These are phyloP conservation scores for Lichenothelia convexa DNA, from an alignment of 495 filamentous ascomycete species.

Conservation along the genomic window DNA sequence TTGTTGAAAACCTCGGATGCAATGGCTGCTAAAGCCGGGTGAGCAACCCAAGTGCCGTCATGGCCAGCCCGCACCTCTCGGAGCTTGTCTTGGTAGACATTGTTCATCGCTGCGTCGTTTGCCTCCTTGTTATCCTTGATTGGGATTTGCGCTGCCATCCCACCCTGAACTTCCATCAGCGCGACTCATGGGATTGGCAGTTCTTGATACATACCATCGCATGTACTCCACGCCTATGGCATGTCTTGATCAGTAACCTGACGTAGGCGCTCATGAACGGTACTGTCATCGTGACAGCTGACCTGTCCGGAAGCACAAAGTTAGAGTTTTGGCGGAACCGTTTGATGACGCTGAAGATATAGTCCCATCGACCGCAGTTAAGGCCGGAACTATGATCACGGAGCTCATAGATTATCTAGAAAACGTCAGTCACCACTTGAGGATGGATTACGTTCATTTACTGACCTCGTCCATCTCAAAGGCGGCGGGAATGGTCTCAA, in stretches of 20 bases:
- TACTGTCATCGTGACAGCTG: slow-evolving; percentile 88
- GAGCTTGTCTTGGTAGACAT: slow-evolving; percentile 86
- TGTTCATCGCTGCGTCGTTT: slow-evolving; percentile 89
- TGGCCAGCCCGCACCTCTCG: slow-evolving; percentile 90
- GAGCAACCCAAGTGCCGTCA: slow-evolving; percentile 94
- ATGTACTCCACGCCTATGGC: slow-evolving; percentile 86
- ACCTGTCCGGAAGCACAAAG: slow-evolving; percentile 87
- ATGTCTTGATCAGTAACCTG: slow-evolving; percentile 91
- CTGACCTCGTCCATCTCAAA: slow-evolving; percentile 94
- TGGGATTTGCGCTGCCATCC: slow-evolving; percentile 97
- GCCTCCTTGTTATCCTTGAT: slow-evolving; percentile 84
- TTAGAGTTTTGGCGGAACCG: slow-evolving; percentile 89
- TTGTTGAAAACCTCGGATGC: slow-evolving; percentile 93
- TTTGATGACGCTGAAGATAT: slow-evolving; percentile 99
- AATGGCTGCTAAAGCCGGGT: slow-evolving; percentile 80
- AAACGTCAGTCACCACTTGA: slow-evolving; percentile 3
- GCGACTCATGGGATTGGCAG: not conserved
- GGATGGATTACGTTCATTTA: not conserved
- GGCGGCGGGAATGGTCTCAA: slow-evolving; percentile 96
- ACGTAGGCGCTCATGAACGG: slow-evolving; percentile 99
- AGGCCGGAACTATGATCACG: slow-evolving; percentile 90
- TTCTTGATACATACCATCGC: slow-evolving; percentile 45
- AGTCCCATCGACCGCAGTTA: slow-evolving; percentile 98
- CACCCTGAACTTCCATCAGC: too few species aligned
- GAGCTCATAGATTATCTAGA: slow-evolving; percentile 90